A percentile compares a stretch with the other conserved stretches of the same genome.
Evolutionary conservation across 1,139 yeast species (phyloP).

Genomic region (Hyphopichia wangnamkhiaoensis): DNA sequence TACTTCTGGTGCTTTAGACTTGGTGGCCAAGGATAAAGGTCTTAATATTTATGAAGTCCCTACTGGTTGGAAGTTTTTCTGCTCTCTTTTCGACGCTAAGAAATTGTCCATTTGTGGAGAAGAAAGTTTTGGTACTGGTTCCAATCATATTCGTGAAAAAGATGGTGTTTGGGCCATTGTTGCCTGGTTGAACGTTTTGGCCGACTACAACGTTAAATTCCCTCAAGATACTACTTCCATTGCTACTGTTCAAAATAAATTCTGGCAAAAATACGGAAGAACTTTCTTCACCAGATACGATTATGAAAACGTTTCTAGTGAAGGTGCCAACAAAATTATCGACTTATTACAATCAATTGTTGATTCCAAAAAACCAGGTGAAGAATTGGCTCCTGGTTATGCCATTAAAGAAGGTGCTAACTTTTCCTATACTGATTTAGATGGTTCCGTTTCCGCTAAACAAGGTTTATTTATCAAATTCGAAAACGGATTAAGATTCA

Average conservation of each 20-base stretch:
- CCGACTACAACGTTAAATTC: constrained; percentile 65
- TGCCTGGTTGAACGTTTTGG: constrained; percentile 96
- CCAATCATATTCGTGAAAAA: constrained; percentile 95
- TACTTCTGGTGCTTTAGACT: constrained; percentile 90
- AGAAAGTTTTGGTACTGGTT: constrained; percentile 97
- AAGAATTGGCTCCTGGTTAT: constrained; percentile 46
- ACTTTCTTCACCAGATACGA: constrained; percentile 98
- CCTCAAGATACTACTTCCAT: constrained; percentile 63
- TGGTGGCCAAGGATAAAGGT: constrained; percentile 80
- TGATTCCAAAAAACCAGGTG: constrained; percentile 40
- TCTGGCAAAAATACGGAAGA: constrained; percentile 94
- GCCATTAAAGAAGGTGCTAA: constrained; percentile 76
- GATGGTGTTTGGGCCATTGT: constrained; percentile 98
- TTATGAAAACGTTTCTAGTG: constrained; percentile 78
- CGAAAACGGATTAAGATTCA: constrained; percentile 79
- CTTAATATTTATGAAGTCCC: constrained; percentile 90
- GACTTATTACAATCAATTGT: constrained; percentile 49
- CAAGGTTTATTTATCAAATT: constrained; percentile 91
- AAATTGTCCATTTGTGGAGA: constrained; percentile 97
- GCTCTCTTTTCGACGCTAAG: constrained; percentile 89
- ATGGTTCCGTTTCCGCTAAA: constrained; percentile 85
- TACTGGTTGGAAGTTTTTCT: constrained; percentile 98
- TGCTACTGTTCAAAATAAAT: constrained; percentile 74
- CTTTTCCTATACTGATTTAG: constrained; percentile 90
- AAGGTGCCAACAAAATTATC: constrained; percentile 74